Base-by-base conservation (phyloP, 805 yeast genomes). In the Cyberlindnera sargentensis region DNA sequence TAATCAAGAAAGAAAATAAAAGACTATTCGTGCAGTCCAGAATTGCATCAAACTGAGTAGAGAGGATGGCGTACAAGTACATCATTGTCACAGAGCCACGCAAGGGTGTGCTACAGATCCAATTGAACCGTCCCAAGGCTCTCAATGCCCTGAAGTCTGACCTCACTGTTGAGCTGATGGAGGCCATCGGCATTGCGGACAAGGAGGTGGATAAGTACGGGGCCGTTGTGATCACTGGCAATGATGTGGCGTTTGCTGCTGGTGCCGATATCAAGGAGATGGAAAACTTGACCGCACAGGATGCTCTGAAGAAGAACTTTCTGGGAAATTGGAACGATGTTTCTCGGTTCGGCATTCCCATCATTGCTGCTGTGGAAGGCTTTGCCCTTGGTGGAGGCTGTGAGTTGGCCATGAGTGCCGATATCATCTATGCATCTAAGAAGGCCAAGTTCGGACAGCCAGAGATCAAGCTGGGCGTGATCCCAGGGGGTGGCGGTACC, bases 351-450 rank as follows among this genome's bases (percentile, higher is more conserved):
- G 60, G 61, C 46, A 69, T 73, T 57, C 80, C 80, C n/a, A 54
- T 75, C 34, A 66, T 75, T 41, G 76, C 76, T 23, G 80, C 78
- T 4, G 78, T 75, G 33, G 72, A 70, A 48, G 80, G 80, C 8
- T 73, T 58, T 48, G 78, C 78, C 10, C 65, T 75, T 9, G 80
- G 80, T 27, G 80, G 80, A 20, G 80, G 80, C 23, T 73, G 76
- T 46, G 80, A 75, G 53, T 56, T 75, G 33, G 79, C 80, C 23
- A 72, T 75, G 78, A 61, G 66, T 60, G 53, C 55, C 33, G 80
- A 75, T 49, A 68, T 75, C 44, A 57, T 75, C 37, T 74, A 74
- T 45, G 74, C 75, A 15, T 74, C 78, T 20, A 67, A 66, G 34
- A 60, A 61, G 44, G 76, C 79, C 20, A 56, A 56, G 34, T 73